Base-by-base conservation (phyloP, 2,329 filamentous ascomycete genomes). In the Leptographium wingfieldii region DNA sequence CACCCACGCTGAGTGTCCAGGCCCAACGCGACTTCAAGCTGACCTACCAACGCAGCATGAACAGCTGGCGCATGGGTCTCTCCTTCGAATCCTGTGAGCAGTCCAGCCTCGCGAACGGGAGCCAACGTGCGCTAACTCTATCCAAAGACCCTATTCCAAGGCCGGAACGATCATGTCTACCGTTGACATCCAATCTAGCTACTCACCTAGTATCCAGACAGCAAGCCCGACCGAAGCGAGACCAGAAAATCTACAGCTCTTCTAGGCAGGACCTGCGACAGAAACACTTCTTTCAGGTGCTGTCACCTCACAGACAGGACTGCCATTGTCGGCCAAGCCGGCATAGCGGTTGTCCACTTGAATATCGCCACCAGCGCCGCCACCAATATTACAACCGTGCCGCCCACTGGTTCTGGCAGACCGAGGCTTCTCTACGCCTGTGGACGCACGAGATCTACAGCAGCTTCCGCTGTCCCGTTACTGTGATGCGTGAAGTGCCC, bases 361-460 rank as follows among this genome's bases (percentile, higher is more conserved):
- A 57, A 6, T 33, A 51, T 1, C 22, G 53, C 29, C 56, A 58
- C 1, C 58, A 58, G 31, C 59, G 56, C 27, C 57, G 22, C 16
- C 27, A 33, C 31, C 38, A n/a, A 19, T 66, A 65, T 59, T 66
- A 67, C 60, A 55, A 67, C 62, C 61, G 65, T 12, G 61, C 64
- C n/a, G 62, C 62, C n/a, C 63, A 63, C 56, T 67, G 64, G 66
- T 64, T 63, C 16, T 66, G 66, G 55, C 65, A 67, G 60, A 67
- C 66, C 1, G 65, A 67, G 53, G 64, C 65, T 1, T 63, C 65
- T 11, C 64, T 67, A 5, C 66, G 64, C n/a, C 63, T 67, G 11
- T 67, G 66, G 66, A 66, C 66, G 19, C 66, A 65, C 35, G 66
- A 67, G 62, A 67, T 67, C 55, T 67, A 67, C 63, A 61, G 65